phyloP scores from a whole-genome alignment of 2,329 filamentous ascomycete genomes.

The Trichoderma sp. region DNA sequence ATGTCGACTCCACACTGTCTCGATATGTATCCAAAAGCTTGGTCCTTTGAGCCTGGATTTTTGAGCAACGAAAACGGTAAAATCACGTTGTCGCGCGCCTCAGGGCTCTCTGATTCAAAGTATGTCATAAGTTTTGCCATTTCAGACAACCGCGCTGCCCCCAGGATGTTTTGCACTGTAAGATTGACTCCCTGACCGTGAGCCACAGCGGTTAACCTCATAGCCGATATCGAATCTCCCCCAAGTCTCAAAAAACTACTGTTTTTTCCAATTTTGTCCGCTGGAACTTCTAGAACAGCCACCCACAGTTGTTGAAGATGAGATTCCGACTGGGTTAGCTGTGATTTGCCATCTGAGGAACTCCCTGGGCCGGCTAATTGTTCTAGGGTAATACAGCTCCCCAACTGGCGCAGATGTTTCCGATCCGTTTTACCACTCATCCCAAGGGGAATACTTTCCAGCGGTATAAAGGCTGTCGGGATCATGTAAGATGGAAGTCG shows the following conservation, averaged over 20 bases:
- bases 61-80: conserved; percentile 1
- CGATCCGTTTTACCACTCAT: conserved; percentile 9
- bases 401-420: background rate
- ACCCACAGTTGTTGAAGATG: background rate
- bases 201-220: conserved; percentile 4
- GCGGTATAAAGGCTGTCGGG: background rate
- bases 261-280: background rate
- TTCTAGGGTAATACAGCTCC: background rate
- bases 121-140: conserved; percentile 2
- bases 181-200: background rate
- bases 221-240: conserved; percentile 6
- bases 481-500: conserved; percentile 6
- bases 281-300: background rate
- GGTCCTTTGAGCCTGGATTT: background rate
- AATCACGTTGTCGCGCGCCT: background rate
- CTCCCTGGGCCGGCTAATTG: background rate
- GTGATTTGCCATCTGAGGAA: background rate
- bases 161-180: conserved; percentile 2
- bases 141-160: background rate
- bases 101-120: background rate
- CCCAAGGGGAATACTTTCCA: background rate
- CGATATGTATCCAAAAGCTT: background rate
- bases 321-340: background rate
- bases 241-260: conserved; percentile 10
- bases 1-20: background rate